Percentiles rank a stretch among this genome's conserved stretches.
These are phyloP conservation scores for Vigna hirtella DNA, from an alignment of 306 rosid species.

Conservation along the genomic window DNA sequence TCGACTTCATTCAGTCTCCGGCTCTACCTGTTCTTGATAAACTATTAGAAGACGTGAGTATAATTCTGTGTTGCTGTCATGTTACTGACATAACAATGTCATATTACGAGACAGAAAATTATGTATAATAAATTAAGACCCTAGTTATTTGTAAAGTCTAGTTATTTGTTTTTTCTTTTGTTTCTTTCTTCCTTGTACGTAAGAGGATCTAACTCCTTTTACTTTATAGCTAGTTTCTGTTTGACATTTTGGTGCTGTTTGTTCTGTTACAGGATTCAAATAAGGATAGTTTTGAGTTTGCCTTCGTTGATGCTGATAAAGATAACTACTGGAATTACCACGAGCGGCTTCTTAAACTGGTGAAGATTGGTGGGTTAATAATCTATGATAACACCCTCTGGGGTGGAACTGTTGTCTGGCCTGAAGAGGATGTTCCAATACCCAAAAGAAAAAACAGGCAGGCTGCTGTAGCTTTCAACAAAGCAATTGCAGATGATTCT, in stretches of 20 bases:
- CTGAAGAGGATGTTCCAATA: not conserved
- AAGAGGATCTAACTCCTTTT: too few relatives aligned
- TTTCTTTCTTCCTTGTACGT: too few relatives aligned
- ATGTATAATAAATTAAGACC: too few relatives aligned
- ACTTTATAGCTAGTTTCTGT: too few relatives aligned
- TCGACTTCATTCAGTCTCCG: slow-evolving; percentile 53
- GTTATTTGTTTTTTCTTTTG: too few relatives aligned
- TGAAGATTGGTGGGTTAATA: slow-evolving; percentile 41
- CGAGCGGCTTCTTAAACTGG: slow-evolving; percentile 30
- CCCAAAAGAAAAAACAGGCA: not conserved
- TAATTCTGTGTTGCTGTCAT: not conserved
- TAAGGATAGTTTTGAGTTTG: slow-evolving; percentile 38
- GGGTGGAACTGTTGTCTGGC: slow-evolving; percentile 39
- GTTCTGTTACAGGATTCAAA: slow-evolving; percentile 14
- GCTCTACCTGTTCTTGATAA: slow-evolving; percentile 54
- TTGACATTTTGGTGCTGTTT: too few relatives aligned
- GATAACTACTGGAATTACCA: slow-evolving; percentile 42
- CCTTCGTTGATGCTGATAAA: slow-evolving; percentile 43
- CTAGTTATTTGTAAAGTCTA: too few relatives aligned
- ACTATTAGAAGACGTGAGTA: slow-evolving; percentile 54
- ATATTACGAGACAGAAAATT: too few relatives aligned
- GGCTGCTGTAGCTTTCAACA: slow-evolving; percentile 31
- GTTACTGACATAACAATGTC: not conserved
- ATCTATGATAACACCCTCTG: slow-evolving; percentile 44
- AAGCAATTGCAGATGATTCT: slow-evolving; percentile 29